These are phyloP conservation scores for Xylariaceae sp. DNA, from an alignment of 2,329 filamentous ascomycete species.

Conservation along the genomic window DNA sequence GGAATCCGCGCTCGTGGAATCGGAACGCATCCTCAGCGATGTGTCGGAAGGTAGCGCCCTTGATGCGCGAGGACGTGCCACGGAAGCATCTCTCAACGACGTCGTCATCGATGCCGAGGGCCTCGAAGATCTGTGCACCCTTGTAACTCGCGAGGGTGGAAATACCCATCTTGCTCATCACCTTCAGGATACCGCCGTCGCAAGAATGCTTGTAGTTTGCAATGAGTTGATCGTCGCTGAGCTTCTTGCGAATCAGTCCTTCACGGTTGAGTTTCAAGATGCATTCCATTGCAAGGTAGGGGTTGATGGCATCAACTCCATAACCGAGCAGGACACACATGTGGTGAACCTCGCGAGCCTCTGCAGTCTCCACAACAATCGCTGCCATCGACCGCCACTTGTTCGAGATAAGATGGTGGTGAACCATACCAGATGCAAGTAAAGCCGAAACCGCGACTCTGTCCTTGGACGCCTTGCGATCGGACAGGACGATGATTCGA, in stretches of 20 bases:
- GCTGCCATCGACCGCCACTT: slow-evolving; percentile 90
- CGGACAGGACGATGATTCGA: slow-evolving; percentile 83
- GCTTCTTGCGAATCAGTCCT: slow-evolving; percentile 84
- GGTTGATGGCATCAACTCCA: slow-evolving; percentile 89
- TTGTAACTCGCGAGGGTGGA: slow-evolving; percentile 95
- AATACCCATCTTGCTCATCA: slow-evolving; percentile 99
- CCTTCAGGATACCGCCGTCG: slow-evolving; percentile 93
- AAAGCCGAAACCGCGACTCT: slow-evolving; percentile 82
- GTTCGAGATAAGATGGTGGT: slow-evolving; percentile 92
- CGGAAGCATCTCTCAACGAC: slow-evolving; percentile 94
- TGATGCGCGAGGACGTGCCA: slow-evolving; percentile 89
- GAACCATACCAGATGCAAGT: slow-evolving; percentile 85
- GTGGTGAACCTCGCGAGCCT: slow-evolving; percentile 95
- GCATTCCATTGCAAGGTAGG: slow-evolving; percentile 92
- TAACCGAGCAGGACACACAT: slow-evolving; percentile 98
- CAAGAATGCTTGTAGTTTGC: slow-evolving; percentile 96
- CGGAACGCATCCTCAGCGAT: slow-evolving; percentile 93
- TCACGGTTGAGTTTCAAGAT: slow-evolving; percentile 96
- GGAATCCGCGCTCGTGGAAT: slow-evolving; percentile 90
- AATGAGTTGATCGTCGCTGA: slow-evolving; percentile 75
- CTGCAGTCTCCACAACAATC: slow-evolving; percentile 83
- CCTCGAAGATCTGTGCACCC: slow-evolving; percentile 96
- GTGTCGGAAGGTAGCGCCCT: slow-evolving; percentile 86
- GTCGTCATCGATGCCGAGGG: slow-evolving; percentile 83
- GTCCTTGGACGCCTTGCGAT: slow-evolving; percentile 76